Evolutionary conservation across 176 grass and related monocot species (phyloP).

Genomic region (Eragrostis curvula): DNA sequence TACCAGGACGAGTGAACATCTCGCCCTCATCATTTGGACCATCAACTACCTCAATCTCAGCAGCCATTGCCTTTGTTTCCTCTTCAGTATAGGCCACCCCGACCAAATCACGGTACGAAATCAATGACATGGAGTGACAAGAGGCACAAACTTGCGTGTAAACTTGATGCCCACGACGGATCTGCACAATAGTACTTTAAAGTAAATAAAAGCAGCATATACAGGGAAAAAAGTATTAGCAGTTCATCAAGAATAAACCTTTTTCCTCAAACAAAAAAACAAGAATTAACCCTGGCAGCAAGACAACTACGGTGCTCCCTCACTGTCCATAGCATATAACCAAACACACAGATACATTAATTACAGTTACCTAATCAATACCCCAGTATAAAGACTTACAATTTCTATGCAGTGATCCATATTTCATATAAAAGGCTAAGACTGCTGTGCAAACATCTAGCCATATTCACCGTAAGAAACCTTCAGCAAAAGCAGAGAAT

Average conservation of each 20-base stretch:
- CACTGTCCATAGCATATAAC: not conserved
- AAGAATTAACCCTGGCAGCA: not conserved
- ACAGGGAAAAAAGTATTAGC: not conserved
- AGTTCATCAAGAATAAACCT: conserved; percentile 8
- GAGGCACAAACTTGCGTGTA: conserved; percentile 98
- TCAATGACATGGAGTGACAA: conserved; percentile 96
- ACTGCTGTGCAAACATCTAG: not conserved
- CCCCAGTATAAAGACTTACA: not conserved
- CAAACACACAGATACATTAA: not conserved
- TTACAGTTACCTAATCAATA: not conserved
- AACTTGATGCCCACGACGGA: conserved; percentile 94
- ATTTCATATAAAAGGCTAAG: not conserved
- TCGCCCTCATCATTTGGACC: conserved; percentile 98
- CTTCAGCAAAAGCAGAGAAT: not conserved
- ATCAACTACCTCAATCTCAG: conserved; percentile 96
- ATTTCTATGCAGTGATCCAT: not conserved
- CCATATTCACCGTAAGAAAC: not conserved
- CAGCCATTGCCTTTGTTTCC: conserved; percentile 96
- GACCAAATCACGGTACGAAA: conserved; percentile 94
- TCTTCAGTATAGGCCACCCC: conserved; percentile 98
- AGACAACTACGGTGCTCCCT: not conserved
- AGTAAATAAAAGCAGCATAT: conserved; percentile 16
- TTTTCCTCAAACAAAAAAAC: too few relatives aligned
- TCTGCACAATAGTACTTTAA: conserved; percentile 50
- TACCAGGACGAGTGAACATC: conserved; percentile 86